Evolutionary conservation across 805 yeast genomes (phyloP), one percentile per base, ranked within the genome.

Genomic region (Saccharomycopsis sp.): DNA sequence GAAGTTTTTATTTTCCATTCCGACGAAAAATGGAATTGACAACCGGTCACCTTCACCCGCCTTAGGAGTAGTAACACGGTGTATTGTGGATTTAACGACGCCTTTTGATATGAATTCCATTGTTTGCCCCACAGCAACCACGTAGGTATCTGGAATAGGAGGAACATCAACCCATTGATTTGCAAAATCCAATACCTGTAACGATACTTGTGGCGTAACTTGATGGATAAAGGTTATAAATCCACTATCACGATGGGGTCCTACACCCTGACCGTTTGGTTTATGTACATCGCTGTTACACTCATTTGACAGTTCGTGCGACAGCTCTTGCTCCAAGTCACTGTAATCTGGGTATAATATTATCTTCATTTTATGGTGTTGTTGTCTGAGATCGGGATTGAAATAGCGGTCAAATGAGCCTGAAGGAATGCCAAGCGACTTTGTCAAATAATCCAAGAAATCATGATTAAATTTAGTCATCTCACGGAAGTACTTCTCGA

Each of bases 221-320:
- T 84, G 87, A 63, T 76, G 79, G 12, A 85, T 81, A 66, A 75
- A 81, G 0, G 88, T 84, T 29, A 84, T 65, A 64, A 84, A 73
- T 57, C 83, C 87, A 2, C 84, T 80, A 64, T 86, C 91, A 58
- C 87, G 76, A 65, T 85, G 90, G 2, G 87, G 85, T 0, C 88
- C 87, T 17, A 77, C 80, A 0, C 86, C 87, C 64, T 80, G 85
- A 9, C 58, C 69, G 20, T 67, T 71, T 17, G 68, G 67, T 22
- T 49, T 57, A 23, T 62, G 66, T 2, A 71, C 65, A 17, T 42
- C 52, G 35, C 22, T 24, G 20, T 5, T 42, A 8, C 52, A 22
- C 22, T 54, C 22, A 20, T 8, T 15, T 7, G 15, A 17, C 2
- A 49, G 8, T 5, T n/a, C 3, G 7, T 68, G 63, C 14, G 70